These are phyloP conservation scores for Sporothrix globosa DNA, from an alignment of 2,329 filamentous ascomycete species.

Conservation along the genomic window DNA sequence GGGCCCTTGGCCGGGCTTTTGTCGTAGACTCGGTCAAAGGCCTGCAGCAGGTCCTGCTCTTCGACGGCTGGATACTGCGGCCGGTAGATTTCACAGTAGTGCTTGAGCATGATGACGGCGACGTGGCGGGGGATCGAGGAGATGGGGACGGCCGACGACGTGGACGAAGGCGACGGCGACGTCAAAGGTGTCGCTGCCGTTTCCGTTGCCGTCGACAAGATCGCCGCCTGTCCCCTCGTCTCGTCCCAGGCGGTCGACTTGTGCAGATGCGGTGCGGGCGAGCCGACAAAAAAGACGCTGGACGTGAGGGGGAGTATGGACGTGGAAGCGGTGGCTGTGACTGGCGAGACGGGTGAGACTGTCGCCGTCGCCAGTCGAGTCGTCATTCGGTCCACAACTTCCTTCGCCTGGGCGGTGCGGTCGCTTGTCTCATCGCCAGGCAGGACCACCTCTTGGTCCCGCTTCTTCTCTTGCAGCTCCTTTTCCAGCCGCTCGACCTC, in stretches of 20 bases:
- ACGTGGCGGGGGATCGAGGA: conserved; percentile 25
- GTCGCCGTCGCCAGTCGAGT: conserved; percentile 7
- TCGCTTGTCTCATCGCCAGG: background rate
- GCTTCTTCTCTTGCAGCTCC: background rate
- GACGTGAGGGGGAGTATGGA: background rate
- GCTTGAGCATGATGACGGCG: conserved; percentile 27
- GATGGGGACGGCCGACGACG: conserved; percentile 18
- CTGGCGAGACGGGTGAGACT: background rate
- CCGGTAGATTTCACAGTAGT: conserved; percentile 25
- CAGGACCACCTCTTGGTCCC: background rate
- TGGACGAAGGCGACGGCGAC: background rate
- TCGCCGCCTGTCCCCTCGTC: background rate
- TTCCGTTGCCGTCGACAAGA: background rate
- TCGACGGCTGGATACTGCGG: conserved; percentile 22
- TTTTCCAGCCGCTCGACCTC: conserved; percentile 16
- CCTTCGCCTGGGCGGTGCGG: background rate
- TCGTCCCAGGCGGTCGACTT: background rate
- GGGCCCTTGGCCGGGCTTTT: background rate
- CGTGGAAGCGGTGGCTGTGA: background rate
- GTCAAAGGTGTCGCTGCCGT: background rate
- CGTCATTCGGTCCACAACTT: background rate
- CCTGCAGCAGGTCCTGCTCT: background rate
- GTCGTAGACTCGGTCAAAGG: conserved; percentile 16
- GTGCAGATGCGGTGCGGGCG: conserved; percentile 8
- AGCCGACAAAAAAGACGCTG: conserved; percentile 15